Evolutionary conservation across 306 rosid genomes (phyloP).

Genomic region (Fragaria nilgerrensis): DNA sequence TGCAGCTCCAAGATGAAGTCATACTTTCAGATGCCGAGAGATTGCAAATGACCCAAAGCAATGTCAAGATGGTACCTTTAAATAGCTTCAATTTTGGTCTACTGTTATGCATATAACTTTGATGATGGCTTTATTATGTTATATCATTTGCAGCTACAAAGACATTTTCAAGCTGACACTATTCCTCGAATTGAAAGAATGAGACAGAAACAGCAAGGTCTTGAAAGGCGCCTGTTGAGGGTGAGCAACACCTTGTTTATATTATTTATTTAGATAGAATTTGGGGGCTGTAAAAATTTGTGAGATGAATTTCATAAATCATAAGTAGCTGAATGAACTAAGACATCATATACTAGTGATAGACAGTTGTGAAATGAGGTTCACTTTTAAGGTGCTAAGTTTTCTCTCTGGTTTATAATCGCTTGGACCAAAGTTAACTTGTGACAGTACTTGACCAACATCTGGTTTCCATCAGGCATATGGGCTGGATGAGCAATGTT

Average conservation of each 20-base stretch:
- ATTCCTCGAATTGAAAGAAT: constrained; percentile 82
- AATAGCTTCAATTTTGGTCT: background rate
- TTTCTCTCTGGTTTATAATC: background rate
- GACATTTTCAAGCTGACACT: constrained; percentile 94
- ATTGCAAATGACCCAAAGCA: constrained; percentile 87
- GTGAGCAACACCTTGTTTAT: constrained; percentile 38
- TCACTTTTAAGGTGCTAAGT: background rate
- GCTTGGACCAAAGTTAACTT: background rate
- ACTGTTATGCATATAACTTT: background rate
- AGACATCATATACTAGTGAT: background rate
- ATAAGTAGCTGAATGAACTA: background rate
- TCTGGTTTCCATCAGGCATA: background rate
- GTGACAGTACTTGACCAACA: background rate
- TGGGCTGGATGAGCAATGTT: background rate
- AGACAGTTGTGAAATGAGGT: background rate
- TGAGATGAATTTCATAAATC: background rate
- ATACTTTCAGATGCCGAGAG: constrained; percentile 89
- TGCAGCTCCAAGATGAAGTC: constrained; percentile 98
- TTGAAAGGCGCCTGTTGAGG: constrained; percentile 84
- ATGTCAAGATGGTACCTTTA: constrained; percentile 74
- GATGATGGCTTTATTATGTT: constrained; percentile 6
- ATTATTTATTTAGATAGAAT: background rate
- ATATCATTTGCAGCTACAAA: constrained; percentile 67
- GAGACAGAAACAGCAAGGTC: constrained; percentile 90
- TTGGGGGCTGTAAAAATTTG: constrained; percentile 1